Base-by-base conservation (phyloP, 2,329 filamentous ascomycete genomes). In the Pseudogymnoascus sp. region DNA sequence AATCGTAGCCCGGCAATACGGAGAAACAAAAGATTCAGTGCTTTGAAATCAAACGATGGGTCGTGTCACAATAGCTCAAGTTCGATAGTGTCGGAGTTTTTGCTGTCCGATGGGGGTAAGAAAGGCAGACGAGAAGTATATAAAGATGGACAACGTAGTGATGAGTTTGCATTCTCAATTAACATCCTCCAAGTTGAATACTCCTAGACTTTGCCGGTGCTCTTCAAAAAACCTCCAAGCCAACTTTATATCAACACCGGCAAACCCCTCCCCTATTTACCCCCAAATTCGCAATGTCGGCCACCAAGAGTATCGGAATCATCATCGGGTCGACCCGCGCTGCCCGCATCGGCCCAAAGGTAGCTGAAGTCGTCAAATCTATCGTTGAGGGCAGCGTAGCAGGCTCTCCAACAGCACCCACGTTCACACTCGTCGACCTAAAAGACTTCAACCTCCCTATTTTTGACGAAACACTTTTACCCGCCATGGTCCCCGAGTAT, bases 371-470 rank as follows among this genome's bases (percentile, higher is more conserved):
- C 56, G 70, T 76, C 57, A 64, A 66, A 33, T 63, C 65, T 13
- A 59, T 65, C 34, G 59, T 74, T 18, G 62, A 70, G 57, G 62
- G 33, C 67, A 19, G 26, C 62, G 63, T 7, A 62, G 68, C 21
- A 41, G 6, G 18, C 64, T 39, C 12, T 19, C 7, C 52, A 59
- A 57, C 3, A 57, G 61, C 4, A 57, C 30, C 62, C 60, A 61
- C 13, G 64, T 69, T 75, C 26, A 57, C 62, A 3, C 61, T 65
- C 18, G 67, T 77, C 45, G 73, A 77, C 61, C 59, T 77, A 13
- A 67, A 67, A 28, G 65, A 70, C 35, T 74, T 73, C 62, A 71
- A 72, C 57, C 74, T 80, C 5, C 77, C 77, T 8, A 64, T 80
- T 5, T 77, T 69, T 57, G 71, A 79, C 63, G 77, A 82, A 66